A percentile compares a stretch with the other conserved stretches of the same genome.
These are phyloP conservation scores for Euphorbia lathyris DNA, from an alignment of 345 rosid species.

Conservation along the genomic window DNA sequence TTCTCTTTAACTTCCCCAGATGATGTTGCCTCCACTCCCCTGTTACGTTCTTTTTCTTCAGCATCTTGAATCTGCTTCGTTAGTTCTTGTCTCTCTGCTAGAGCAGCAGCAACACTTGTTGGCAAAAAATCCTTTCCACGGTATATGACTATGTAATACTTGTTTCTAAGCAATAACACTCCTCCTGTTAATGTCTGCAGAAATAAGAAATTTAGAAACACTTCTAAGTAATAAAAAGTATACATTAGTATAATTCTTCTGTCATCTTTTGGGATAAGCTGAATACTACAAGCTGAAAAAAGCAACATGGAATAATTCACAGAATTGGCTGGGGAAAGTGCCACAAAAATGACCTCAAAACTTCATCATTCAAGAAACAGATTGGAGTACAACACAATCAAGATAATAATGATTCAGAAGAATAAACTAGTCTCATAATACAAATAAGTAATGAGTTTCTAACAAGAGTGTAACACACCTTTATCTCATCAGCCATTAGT, in stretches of 20 bases:
- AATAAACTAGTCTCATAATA: neutral
- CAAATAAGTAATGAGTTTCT: neutral
- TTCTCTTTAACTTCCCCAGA: slow-evolving; percentile 48
- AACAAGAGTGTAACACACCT: slow-evolving; percentile 47
- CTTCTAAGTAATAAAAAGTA: neutral
- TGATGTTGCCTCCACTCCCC: slow-evolving; percentile 43
- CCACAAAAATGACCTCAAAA: neutral
- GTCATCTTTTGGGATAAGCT: slow-evolving; percentile 1
- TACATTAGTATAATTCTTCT: neutral
- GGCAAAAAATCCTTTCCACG: slow-evolving; percentile 99
- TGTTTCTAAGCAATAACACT: slow-evolving; percentile 86
- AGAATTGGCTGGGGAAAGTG: neutral
- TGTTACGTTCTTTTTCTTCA: slow-evolving; percentile 67
- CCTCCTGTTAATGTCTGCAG: slow-evolving; percentile 86
- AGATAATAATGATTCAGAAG: neutral
- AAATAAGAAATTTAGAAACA: slow-evolving; percentile 13
- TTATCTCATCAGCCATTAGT: slow-evolving; percentile 89
- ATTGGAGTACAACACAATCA: neutral
- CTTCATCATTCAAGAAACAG: slow-evolving; percentile 3
- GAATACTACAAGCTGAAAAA: neutral
- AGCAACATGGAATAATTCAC: neutral
- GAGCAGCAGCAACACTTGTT: slow-evolving; percentile 70
- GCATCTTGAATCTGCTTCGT: slow-evolving; percentile 75
- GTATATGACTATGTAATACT: slow-evolving; percentile 85
- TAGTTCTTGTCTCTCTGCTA: slow-evolving; percentile 79